These are phyloP conservation scores for Blastocladiella emersonii DNA, from an alignment of 371 early-diverging fungal species.

Conservation along the genomic window DNA sequence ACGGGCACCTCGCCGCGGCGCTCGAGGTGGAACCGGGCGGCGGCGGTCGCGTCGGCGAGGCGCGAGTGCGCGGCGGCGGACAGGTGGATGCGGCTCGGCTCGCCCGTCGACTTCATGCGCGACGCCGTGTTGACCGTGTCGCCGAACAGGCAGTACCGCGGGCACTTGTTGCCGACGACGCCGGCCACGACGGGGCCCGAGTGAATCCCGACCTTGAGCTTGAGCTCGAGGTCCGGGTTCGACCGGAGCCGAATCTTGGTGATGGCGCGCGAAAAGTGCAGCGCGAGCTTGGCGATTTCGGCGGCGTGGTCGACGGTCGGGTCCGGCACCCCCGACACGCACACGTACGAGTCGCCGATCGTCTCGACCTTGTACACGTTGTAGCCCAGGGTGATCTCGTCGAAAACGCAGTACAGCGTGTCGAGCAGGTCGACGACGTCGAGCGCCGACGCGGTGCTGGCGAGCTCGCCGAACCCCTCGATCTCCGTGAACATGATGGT, in stretches of 20 bases:
- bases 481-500: slow-evolving; percentile 26
- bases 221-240: slow-evolving; percentile 15
- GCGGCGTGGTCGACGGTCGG: slow-evolving; percentile 16
- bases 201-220: slow-evolving; percentile 20
- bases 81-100: background rate
- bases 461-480: slow-evolving; percentile 17
- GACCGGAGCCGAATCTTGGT: slow-evolving; percentile 3
- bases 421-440: slow-evolving; percentile 19
- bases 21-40: background rate
- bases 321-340: slow-evolving; percentile 19
- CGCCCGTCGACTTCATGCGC: background rate
- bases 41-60: background rate
- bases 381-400: slow-evolving; percentile 6
- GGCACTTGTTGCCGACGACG: slow-evolving; percentile 22
- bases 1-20: background rate
- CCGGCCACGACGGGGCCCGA: slow-evolving; percentile 25
- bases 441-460: slow-evolving; percentile 10
- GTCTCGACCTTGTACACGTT: slow-evolving; percentile 2
- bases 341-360: slow-evolving; percentile 16
- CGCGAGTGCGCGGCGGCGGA: background rate
- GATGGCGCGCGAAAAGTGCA: slow-evolving; percentile 8
- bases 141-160: slow-evolving; percentile 11
- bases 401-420: slow-evolving; percentile 20
- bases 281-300: slow-evolving; percentile 17
- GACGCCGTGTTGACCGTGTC: slow-evolving; percentile 10